Conservation (phyloP, 352 stramenopile genomes). For the Phytophthora syringae region DNA sequence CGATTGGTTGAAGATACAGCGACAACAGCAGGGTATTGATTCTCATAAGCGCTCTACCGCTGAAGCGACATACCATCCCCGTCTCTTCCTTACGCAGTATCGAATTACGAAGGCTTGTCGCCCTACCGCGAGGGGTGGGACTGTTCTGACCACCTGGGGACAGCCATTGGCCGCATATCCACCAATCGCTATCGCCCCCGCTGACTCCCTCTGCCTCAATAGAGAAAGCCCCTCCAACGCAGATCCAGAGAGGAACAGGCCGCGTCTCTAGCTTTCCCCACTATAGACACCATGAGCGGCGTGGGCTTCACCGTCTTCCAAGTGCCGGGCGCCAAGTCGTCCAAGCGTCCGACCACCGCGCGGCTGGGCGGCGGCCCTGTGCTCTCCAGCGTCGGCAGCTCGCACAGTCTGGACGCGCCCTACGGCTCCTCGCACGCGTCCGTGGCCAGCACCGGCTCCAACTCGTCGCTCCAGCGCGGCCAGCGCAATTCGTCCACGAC, state of each 20-base stretch:
- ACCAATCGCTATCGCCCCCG: constrained; percentile 1
- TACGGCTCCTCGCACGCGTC: too few species aligned
- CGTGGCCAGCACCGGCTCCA: constrained; percentile 20
- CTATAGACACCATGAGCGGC: constrained; percentile 34
- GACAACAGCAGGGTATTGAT: not conserved
- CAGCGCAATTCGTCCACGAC: constrained; percentile 45
- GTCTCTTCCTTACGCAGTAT: not conserved
- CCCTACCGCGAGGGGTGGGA: not conserved
- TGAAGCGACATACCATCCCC: not conserved
- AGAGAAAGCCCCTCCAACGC: constrained; percentile 1
- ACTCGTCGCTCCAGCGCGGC: constrained; percentile 21
- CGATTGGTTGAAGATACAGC: not conserved
- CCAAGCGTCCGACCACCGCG: constrained; percentile 28
- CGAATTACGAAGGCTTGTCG: not conserved
- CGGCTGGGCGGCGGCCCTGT: constrained; percentile 31
- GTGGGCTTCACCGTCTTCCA: constrained; percentile 75
- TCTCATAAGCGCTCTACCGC: too few species aligned
- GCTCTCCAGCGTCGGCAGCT: constrained; percentile 20
- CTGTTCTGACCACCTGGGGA: not conserved
- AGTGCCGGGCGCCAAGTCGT: constrained; percentile 56
- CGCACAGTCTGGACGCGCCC: constrained; percentile 27
- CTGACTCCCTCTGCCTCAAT: constrained; percentile 22
- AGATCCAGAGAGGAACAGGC: constrained; percentile 18
- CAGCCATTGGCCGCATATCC: not conserved
- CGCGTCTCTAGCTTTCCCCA: not conserved